Evolutionary conservation across 108 stramenopile genomes (phyloP), one percentile per base, ranked within the genome.

Genomic region (Nitzschia inconspicua): DNA sequence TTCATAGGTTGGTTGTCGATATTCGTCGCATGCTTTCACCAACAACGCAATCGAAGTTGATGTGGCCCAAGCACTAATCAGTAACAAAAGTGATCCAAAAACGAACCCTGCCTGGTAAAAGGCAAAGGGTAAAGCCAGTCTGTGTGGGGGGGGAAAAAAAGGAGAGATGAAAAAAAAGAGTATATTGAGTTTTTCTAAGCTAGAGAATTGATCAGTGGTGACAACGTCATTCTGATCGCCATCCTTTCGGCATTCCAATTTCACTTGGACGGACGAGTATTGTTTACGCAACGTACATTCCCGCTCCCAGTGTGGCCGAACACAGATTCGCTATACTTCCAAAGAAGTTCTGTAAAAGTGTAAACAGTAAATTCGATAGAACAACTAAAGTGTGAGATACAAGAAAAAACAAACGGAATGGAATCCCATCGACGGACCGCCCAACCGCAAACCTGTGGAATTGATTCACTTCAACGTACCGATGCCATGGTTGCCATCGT

Each of bases 221-320:
- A n/a, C n/a, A n/a, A n/a, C n/a, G n/a, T n/a, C n/a, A n/a, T n/a
- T n/a, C n/a, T n/a, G n/a, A n/a, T n/a, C n/a, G n/a, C n/a, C n/a
- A n/a, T n/a, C n/a, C n/a, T n/a, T n/a, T n/a, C n/a, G n/a, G n/a
- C n/a, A n/a, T n/a, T n/a, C n/a, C n/a, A n/a, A n/a, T n/a, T n/a
- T n/a, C n/a, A n/a, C n/a, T n/a, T n/a, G n/a, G n/a, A n/a, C n/a
- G n/a, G n/a, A n/a, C n/a, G n/a, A n/a, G n/a, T n/a, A n/a, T n/a
- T 19, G 7, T 29, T 14, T 51, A 6, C 20, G 29, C 7, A 0
- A 51, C 50, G 29, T 27, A 51, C 50, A 86, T 78, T 10, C 89
- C 89, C 6, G 86, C 89, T 16, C 89, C 89, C 50, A 88, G 70
- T 0, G 89, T 91, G 14, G 89, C 89, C 19, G 79, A 79, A 56